Evolutionary conservation across 2,329 filamentous ascomycete genomes (phyloP).

Genomic region (Ophiostoma pallidulum): DNA sequence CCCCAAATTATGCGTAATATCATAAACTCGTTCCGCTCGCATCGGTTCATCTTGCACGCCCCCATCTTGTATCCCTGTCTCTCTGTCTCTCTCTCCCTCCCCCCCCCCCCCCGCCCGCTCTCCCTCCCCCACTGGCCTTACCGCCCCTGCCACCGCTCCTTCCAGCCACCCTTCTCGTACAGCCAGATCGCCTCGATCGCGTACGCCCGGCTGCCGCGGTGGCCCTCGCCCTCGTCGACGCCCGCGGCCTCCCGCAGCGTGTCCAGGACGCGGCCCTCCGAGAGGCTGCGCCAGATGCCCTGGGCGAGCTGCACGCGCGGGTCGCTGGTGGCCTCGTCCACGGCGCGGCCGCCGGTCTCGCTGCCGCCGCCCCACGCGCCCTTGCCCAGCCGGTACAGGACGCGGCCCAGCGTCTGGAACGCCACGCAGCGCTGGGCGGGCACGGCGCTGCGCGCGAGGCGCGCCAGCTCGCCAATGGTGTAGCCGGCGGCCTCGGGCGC

Average conservation of each 20-base stretch:
- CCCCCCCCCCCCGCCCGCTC: slow-evolving; percentile 52
- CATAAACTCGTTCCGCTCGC: no score
- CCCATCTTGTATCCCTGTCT: background rate
- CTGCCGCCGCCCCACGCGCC: slow-evolving; percentile 61
- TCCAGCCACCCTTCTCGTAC: slow-evolving; percentile 64
- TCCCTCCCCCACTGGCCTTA: slow-evolving; percentile 55
- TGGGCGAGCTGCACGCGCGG: slow-evolving; percentile 46
- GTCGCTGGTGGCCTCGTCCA: slow-evolving; percentile 9
- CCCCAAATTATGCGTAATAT: no score
- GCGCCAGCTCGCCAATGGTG: slow-evolving; percentile 76
- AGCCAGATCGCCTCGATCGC: slow-evolving; percentile 86
- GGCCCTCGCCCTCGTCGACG: slow-evolving; percentile 52
- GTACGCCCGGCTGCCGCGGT: slow-evolving; percentile 73
- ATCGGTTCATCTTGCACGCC: no score
- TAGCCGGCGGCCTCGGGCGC: slow-evolving; percentile 92
- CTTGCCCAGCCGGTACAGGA: slow-evolving; percentile 72
- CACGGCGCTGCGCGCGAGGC: slow-evolving; percentile 70
- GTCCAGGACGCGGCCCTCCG: slow-evolving; percentile 67
- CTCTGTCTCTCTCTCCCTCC: background rate
- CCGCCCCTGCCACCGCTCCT: slow-evolving; percentile 45
- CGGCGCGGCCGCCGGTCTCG: slow-evolving; percentile 32
- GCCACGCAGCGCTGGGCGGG: slow-evolving; percentile 83
- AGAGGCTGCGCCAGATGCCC: slow-evolving; percentile 74
- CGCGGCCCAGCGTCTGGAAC: slow-evolving; percentile 79
- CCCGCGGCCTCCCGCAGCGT: slow-evolving; percentile 67